These are phyloP conservation scores for Effrenium voratum DNA, from an alignment of 73 alveolate species.

Conservation along the genomic window DNA sequence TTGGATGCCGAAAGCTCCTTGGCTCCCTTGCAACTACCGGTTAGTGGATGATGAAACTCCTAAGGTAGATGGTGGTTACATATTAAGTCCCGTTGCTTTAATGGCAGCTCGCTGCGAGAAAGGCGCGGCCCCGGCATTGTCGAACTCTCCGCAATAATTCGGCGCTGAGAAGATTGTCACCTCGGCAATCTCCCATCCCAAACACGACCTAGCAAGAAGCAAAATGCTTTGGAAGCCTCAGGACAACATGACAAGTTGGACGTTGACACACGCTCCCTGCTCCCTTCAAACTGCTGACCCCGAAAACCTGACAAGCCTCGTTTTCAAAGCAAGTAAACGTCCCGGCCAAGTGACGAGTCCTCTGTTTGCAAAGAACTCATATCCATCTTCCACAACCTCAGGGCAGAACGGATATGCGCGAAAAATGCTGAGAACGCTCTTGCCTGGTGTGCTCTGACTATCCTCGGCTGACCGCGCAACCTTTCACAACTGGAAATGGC, in stretches of 20 bases:
- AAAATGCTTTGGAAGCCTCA: not conserved
- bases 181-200: not conserved
- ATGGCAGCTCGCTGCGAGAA: not conserved
- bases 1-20: no score
- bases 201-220: not conserved
- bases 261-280: no score
- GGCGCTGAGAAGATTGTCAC: constrained; percentile 99
- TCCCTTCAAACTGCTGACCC: not conserved
- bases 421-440: not conserved
- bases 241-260: not conserved
- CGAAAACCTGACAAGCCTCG: no score
- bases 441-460: constrained; percentile 99
- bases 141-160: constrained; percentile 99
- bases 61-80: not conserved
- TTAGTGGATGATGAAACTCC: no score
- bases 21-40: no score
- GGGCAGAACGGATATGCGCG: not conserved
- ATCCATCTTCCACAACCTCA: constrained; percentile 99
- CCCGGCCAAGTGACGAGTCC: constrained; percentile 95
- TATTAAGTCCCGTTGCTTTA: not conserved
- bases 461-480: constrained; percentile 32
- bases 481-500: no score
- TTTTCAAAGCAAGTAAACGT: not conserved
- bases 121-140: constrained; percentile 98
- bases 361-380: constrained; percentile 99